Conservation (phyloP, 1,139 yeast species). For the Kodamaea anthophila region DNA sequence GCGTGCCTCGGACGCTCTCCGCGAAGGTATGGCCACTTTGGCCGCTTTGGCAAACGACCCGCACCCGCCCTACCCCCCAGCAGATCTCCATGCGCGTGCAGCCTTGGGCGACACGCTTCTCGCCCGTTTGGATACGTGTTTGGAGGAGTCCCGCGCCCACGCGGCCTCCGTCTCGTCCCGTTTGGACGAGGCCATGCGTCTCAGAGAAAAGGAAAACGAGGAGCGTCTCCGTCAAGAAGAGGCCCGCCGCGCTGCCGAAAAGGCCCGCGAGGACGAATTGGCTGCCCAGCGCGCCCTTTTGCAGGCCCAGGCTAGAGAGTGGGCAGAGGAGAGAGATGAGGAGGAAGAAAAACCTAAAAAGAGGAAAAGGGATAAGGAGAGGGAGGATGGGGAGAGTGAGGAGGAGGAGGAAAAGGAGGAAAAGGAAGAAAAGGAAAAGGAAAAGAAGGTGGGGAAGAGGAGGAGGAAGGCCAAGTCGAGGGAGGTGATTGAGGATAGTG, state of each 20-base stretch:
- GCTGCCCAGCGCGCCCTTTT: slow-evolving; percentile 64
- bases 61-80: slow-evolving; percentile 68
- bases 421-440: slow-evolving; percentile 10
- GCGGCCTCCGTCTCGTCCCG: slow-evolving; percentile 54
- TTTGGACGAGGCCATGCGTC: slow-evolving; percentile 66
- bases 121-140: slow-evolving; percentile 62
- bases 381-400: slow-evolving; percentile 16
- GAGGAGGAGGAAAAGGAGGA: slow-evolving; percentile 20
- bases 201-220: slow-evolving; percentile 54
- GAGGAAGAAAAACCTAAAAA: slow-evolving; percentile 27
- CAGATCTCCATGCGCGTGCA: slow-evolving; percentile 80
- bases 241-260: slow-evolving; percentile 35
- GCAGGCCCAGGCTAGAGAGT: slow-evolving; percentile 77
- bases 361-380: slow-evolving; percentile 15
- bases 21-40: slow-evolving; percentile 57
- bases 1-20: slow-evolving; percentile 50
- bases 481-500: slow-evolving; percentile 51
- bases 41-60: slow-evolving; percentile 51
- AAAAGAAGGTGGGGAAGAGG: slow-evolving; percentile 10
- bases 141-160: slow-evolving; percentile 67
- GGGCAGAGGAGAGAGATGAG: slow-evolving; percentile 58
- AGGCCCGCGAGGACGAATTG: slow-evolving; percentile 44
- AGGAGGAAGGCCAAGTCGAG: slow-evolving; percentile 15
- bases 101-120: slow-evolving; percentile 75
- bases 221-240: slow-evolving; percentile 31